These are phyloP conservation scores for Cymbidium sinense DNA, from an alignment of 106 monocot genomes.

Conservation along the genomic window DNA sequence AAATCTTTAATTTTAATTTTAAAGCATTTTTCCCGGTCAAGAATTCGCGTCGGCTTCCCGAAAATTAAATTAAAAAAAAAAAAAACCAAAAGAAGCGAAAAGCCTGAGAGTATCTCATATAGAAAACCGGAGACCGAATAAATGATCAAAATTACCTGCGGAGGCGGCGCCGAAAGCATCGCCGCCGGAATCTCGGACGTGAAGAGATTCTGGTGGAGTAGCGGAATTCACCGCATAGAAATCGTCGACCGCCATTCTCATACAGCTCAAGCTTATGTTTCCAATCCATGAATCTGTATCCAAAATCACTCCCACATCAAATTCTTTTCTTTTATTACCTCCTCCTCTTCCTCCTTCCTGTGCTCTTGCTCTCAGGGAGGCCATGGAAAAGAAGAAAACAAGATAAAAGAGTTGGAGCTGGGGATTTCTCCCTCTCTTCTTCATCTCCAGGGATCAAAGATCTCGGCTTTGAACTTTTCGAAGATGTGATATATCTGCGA, in stretches of 20 bases:
- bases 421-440: background rate
- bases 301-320: constrained; percentile 35
- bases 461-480: too few species aligned
- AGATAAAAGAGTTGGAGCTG: background rate
- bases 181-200: constrained; percentile 17
- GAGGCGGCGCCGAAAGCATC: constrained; percentile 13
- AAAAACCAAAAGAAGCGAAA: background rate
- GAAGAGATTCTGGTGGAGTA: constrained; percentile 29
- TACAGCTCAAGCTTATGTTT: constrained; percentile 34
- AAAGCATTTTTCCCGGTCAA: background rate
- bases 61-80: background rate
- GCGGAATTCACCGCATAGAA: constrained; percentile 31
- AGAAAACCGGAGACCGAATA: background rate
- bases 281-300: constrained; percentile 27
- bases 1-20: too few species aligned
- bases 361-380: background rate
- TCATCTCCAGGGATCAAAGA: background rate
- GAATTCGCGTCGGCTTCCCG: background rate
- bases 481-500: too few species aligned
- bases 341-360: background rate
- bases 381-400: background rate
- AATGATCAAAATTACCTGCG: constrained; percentile 8
- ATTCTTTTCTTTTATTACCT: background rate
- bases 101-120: too few species aligned
- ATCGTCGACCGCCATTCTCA: constrained; percentile 39